Conservation (phyloP, 805 yeast genomes). For the Candida berthetii region DNA sequence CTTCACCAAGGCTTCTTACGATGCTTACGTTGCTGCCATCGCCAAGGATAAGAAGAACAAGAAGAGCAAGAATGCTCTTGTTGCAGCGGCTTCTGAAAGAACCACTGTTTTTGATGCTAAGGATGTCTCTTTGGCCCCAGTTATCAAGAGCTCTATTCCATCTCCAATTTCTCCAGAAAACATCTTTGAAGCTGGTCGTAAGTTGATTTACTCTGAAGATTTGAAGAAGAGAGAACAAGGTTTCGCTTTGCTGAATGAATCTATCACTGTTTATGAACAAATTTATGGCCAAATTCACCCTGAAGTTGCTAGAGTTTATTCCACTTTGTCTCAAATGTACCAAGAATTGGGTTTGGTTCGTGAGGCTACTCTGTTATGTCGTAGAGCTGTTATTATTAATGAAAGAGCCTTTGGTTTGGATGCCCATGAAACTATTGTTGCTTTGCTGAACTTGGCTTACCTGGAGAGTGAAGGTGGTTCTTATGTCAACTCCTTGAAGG, state of each 20-base stretch:
- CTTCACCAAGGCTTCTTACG: slow-evolving; percentile 34
- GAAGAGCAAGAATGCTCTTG: slow-evolving; percentile 18
- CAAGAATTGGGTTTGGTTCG: slow-evolving; percentile 48
- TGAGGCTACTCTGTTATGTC: slow-evolving; percentile 58
- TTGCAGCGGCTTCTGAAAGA: slow-evolving; percentile 3
- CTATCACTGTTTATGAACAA: slow-evolving; percentile 71
- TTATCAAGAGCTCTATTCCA: slow-evolving; percentile 65
- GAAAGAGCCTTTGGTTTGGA: slow-evolving; percentile 84
- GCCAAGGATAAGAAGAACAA: slow-evolving; percentile 26
- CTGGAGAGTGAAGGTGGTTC: slow-evolving; percentile 60
- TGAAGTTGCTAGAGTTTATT: slow-evolving; percentile 67
- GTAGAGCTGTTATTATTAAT: slow-evolving; percentile 63
- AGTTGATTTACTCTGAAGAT: slow-evolving; percentile 6
- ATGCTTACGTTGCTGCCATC: slow-evolving; percentile 17
- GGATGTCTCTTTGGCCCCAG: slow-evolving; percentile 72
- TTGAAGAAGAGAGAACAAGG: slow-evolving; percentile 47
- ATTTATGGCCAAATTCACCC: slow-evolving; percentile 77
- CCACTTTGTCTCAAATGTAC: slow-evolving; percentile 60
- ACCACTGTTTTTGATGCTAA: slow-evolving; percentile 44
- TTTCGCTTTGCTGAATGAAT: slow-evolving; percentile 57
- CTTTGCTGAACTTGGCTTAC: slow-evolving; percentile 69
- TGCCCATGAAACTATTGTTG: slow-evolving; percentile 65
- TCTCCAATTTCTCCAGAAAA: slow-evolving; percentile 68
- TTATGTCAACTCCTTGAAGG: slow-evolving; percentile 52
- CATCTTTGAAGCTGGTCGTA: slow-evolving; percentile 59